These are phyloP conservation scores for Nissolia schottii DNA, from an alignment of 306 rosid genomes.

Conservation along the genomic window DNA sequence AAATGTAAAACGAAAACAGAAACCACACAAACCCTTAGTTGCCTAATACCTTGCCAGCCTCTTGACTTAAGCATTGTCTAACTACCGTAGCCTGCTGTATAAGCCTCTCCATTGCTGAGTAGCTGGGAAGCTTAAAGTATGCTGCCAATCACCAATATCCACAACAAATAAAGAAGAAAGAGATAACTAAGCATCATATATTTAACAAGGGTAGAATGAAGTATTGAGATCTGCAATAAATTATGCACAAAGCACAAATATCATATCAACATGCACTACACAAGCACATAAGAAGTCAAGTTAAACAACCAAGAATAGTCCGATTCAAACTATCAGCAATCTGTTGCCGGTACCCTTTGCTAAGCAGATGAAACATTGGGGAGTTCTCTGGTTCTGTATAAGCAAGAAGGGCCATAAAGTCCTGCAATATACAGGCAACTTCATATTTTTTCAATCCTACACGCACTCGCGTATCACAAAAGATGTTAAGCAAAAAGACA, in stretches of 20 bases:
- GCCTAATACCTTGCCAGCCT: slow-evolving; percentile 64
- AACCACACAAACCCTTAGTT: too few species aligned
- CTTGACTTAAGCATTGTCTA: slow-evolving; percentile 63
- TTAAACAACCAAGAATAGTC: slow-evolving; percentile 74
- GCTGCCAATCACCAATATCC: slow-evolving; percentile 47
- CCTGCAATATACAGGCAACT: slow-evolving; percentile 44
- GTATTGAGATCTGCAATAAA: not conserved
- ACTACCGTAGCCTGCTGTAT: slow-evolving; percentile 75
- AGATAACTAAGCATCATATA: too few species aligned
- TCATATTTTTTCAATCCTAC: not conserved
- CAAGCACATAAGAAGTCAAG: slow-evolving; percentile 22
- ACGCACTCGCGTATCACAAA: not conserved
- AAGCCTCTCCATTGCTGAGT: slow-evolving; percentile 82
- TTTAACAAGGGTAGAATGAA: not conserved
- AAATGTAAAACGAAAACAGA: too few species aligned
- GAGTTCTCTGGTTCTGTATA: slow-evolving; percentile 87
- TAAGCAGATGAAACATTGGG: slow-evolving; percentile 86
- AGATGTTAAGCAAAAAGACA: not conserved
- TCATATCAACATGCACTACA: not conserved
- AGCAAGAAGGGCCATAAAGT: slow-evolving; percentile 84
- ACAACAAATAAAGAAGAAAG: too few species aligned
- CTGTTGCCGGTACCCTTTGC: slow-evolving; percentile 64
- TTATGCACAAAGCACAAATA: not conserved
- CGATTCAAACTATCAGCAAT: slow-evolving; percentile 77
- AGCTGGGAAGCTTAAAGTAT: slow-evolving; percentile 65